Percentiles rank a stretch among this genome's conserved stretches.
Evolutionary conservation across 345 rosid genomes (phyloP).

Genomic region (Aquilaria yunnanensis): DNA sequence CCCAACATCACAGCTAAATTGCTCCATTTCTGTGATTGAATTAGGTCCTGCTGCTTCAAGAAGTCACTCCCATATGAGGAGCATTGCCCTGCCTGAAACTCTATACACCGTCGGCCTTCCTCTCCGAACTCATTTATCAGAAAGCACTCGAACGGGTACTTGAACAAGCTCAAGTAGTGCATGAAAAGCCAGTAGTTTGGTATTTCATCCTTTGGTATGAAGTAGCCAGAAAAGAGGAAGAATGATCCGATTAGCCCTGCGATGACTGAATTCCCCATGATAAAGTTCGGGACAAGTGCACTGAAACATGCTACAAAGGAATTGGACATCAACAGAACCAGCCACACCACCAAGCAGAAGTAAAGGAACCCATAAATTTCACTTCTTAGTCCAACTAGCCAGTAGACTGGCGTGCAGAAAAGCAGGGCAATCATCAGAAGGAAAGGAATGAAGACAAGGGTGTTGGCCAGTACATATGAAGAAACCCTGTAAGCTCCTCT

Average conservation of each 20-base stretch:
- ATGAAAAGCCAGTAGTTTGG: constrained; percentile 83
- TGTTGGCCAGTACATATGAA: constrained; percentile 68
- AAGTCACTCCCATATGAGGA: constrained; percentile 38
- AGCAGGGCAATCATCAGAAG: constrained; percentile 58
- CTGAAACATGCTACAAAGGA: constrained; percentile 91
- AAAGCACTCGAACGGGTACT: constrained; percentile 83
- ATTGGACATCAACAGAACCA: constrained; percentile 72
- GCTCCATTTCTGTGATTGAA: constrained; percentile 67
- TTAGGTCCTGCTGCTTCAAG: constrained; percentile 50
- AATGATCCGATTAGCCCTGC: constrained; percentile 90
- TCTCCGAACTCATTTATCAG: constrained; percentile 78
- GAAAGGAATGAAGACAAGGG: constrained; percentile 66
- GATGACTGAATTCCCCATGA: constrained; percentile 90
- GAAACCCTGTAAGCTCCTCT: constrained; percentile 73
- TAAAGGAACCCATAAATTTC: constrained; percentile 53
- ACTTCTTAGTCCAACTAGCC: constrained; percentile 74
- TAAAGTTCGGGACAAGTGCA: constrained; percentile 89
- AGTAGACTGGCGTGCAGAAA: constrained; percentile 74
- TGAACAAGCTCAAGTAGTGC: constrained; percentile 78
- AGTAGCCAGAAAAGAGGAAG: constrained; percentile 88
- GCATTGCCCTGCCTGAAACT: constrained; percentile 29
- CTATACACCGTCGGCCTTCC: constrained; percentile 35
- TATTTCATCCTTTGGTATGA: constrained; percentile 58
- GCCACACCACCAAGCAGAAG: constrained; percentile 72
- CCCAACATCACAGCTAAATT: constrained; percentile 64